Base-by-base conservation (phyloP, 1,139 yeast genomes). In the Blastobotrys buckinghamii region DNA sequence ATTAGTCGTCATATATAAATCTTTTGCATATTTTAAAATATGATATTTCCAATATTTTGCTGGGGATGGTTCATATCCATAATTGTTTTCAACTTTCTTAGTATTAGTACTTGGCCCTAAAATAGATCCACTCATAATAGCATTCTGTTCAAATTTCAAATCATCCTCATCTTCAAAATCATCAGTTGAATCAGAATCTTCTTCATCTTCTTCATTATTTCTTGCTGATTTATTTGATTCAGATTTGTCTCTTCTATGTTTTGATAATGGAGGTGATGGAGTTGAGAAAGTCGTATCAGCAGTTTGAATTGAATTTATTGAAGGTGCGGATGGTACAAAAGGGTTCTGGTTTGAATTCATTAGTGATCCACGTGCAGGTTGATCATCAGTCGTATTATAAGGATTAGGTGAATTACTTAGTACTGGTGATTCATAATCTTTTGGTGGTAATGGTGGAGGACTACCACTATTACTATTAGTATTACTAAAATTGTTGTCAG, bases 1-100 rank as follows among this genome's bases (percentile, higher is more conserved):
- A 40, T 58, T 61, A 12, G 66, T 62, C 2, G 64, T 60, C 52
- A 62, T 42, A 45, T 62, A 62, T 38, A 61, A 45, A 46, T 62
- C 66, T 42, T 59, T 59, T 36, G 62, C 53, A 47, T 59, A 61
- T 45, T 62, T 62, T 43, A 61, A 54, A 39, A 60, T 57, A 45
- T 60, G 61, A 48, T 62, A 62, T 41, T 58, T 59, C 61, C 62
- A 61, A 47, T 52, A 55, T 30, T 37, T 32, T 30, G 26, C 9
- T 15, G 37, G 32, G 12, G 26, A 38, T 22, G 39, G 42, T 30
- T 39, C 50, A 5, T 22, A 33, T 12, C 39, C 39, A 19, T 8
- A n/a, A n/a, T 33, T 30, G 19, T 36, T 38, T 15, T 15, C 24
- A 24, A 13, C 24, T 32, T 10, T 17, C 12, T 15, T 35, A 24